Base-by-base conservation (phyloP, 495 filamentous ascomycete species). In the Trichoderma gamsii region DNA sequence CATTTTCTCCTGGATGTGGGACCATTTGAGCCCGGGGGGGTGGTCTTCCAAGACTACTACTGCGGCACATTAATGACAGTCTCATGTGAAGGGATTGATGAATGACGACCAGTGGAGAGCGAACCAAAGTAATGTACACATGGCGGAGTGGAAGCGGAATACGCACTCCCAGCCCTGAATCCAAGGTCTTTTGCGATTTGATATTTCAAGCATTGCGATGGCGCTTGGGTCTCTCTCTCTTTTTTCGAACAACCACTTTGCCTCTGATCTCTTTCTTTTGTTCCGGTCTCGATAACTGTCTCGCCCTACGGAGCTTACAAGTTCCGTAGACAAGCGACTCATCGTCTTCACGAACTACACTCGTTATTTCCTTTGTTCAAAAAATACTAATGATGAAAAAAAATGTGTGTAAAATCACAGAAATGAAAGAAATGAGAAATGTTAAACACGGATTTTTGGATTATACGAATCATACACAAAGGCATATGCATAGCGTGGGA, bases 1-100 rank as follows among this genome's bases (percentile, higher is more conserved):
- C 56, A 61, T 61, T 16, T 61, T 61, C 56, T 61, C 56, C 23
- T 61, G 56, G 56, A 61, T 61, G 56, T 61, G 56, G 56, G 56
- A 61, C 8, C 23, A 61, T 61, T 61, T 61, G 56, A 13, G 15
- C 11, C 56, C 56, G 18, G 51, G 51, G 27, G 56, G 23, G 7
- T 11, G 56, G 15, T 61, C 23, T 23, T 21, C 25, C 56, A 61
- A 32, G 56, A 5, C 56, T 25, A 9, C 56, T 3, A 11, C 25
- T 25, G 25, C 27, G 23, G n/a, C 15, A n/a, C 49, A 52, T 6
- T 21, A n/a, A 52, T n/a, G 21, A 9, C 3, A 15, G 15, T 13
- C 46, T 52, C 49, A 25, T 6, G 3, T 6, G 1, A n/a, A 52
- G 49, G 46, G 49, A 21, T 23, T 52, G 49, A 23, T 35, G 35